Conservation (phyloP, 129 eudicot genomes). For the Smallanthus sonchifolius region DNA sequence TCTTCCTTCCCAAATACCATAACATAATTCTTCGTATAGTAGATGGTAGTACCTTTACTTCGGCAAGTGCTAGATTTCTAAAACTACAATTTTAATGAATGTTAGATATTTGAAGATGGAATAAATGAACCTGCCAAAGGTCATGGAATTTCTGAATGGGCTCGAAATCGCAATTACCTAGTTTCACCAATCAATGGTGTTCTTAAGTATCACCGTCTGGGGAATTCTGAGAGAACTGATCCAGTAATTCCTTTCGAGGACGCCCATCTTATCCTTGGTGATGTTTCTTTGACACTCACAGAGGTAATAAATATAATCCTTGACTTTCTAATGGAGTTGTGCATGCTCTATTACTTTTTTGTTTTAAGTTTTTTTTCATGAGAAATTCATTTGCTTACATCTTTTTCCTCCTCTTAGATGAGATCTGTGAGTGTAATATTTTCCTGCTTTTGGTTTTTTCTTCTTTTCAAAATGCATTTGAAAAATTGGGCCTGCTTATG, state of each 20-base stretch:
- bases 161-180: constrained; percentile 63
- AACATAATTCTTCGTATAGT: not conserved
- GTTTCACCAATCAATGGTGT: constrained; percentile 92
- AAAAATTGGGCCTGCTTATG: constrained; percentile 7
- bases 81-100: not conserved
- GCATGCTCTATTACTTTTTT: not conserved
- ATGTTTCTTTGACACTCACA: constrained; percentile 74
- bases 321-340: constrained; percentile 10
- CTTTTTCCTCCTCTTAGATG: not conserved
- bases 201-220: constrained; percentile 89
- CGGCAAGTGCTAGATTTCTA: constrained; percentile 13
- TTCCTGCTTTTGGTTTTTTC: not conserved
- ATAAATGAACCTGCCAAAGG: constrained; percentile 59
- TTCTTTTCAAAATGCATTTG: constrained; percentile 6
- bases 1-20: not conserved
- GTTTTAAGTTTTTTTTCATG: not conserved
- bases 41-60: constrained; percentile 11
- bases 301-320: constrained; percentile 69
- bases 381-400: not conserved
- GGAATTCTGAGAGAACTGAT: constrained; percentile 74
- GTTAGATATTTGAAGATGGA: constrained; percentile 92
- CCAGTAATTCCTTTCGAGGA: constrained; percentile 82
- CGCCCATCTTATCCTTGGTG: constrained; percentile 69
- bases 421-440: constrained; percentile 11
- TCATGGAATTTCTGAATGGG: constrained; percentile 49